These are phyloP conservation scores for Flaveria bidentis DNA, from an alignment of 129 eudicot species.

Conservation along the genomic window DNA sequence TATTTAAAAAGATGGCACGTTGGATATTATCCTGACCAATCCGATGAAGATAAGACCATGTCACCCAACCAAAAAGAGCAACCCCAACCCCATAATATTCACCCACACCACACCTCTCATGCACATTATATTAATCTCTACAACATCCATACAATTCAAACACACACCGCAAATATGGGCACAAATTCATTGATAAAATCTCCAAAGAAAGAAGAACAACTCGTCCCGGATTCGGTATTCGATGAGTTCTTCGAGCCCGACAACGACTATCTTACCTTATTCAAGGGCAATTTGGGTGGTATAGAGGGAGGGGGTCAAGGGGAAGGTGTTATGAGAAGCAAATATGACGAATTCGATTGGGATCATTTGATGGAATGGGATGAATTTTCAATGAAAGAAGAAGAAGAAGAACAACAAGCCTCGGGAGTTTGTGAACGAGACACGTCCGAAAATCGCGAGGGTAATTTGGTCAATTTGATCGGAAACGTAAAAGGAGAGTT, in stretches of 20 bases:
- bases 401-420: slow-evolving; percentile 17
- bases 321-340: slow-evolving; percentile 20
- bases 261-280: not conserved
- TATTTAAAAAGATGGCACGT: slow-evolving; percentile 18
- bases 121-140: slow-evolving; percentile 17
- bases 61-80: slow-evolving; percentile 30
- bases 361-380: slow-evolving; percentile 32
- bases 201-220: slow-evolving; percentile 38
- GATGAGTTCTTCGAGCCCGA: slow-evolving; percentile 29
- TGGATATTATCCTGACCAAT: slow-evolving; percentile 37
- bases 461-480: slow-evolving; percentile 23
- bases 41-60: slow-evolving; percentile 39
- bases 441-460: not conserved
- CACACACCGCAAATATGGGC: slow-evolving; percentile 25
- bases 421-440: not conserved
- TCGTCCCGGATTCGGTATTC: slow-evolving; percentile 24
- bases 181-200: slow-evolving; percentile 25
- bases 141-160: slow-evolving; percentile 14
- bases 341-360: slow-evolving; percentile 27
- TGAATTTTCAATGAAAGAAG: slow-evolving; percentile 23
- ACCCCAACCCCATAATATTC: slow-evolving; percentile 29
- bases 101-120: slow-evolving; percentile 30
- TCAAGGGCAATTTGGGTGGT: slow-evolving; percentile 18
- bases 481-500: slow-evolving; percentile 27
- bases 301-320: slow-evolving; percentile 13